Evolutionary conservation across 768 basidiomycete species (phyloP), one percentile per base, ranked within the genome.

Genomic region (Lyophyllum shimeji): DNA sequence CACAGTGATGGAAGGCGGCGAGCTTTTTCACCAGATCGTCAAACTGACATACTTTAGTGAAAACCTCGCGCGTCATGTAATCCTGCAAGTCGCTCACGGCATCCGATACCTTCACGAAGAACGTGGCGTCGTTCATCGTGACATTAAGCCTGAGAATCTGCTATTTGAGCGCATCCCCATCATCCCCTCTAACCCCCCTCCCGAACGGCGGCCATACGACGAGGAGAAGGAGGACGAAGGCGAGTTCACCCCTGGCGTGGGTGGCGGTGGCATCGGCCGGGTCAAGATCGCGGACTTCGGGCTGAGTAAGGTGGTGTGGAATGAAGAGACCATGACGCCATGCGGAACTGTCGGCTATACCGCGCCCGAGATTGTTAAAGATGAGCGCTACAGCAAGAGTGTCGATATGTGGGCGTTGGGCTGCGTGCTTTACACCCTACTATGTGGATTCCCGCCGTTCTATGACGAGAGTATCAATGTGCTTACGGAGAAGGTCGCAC

Each of bases 341-440:
- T 99, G 97, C 66, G 97, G 97, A n/a, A 99, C 97, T 2, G 96
- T 99, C 29, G 97, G 97, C 20, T 99, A 99, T 72, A 99, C 97
- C 2, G 97, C 97, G 6, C 97, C 97, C 5, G 97, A 99, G 74
- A 99, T 99, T 58, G 97, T 99, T 64, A 98, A 98, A 74, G 97
- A 98, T 67, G 96, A 99, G 74, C 82, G 94, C 25, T 96, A 96
- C 69, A 90, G 86, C 69, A 95, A 95, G 73, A 93, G 90, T 65
- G 96, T 98, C 52, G 97, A 99, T 68, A 98, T 98, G 97, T 99
- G 97, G 97, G 97, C 97, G 1, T 76, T 99, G 34, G 97, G 97
- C 39, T 99, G 97, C 71, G 97, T 99, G n/a, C 80, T 99, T 1
- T 99, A 99, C 74, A 99, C 97, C 1, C 80, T 98, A 1, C 85